Evolutionary conservation across 805 yeast genomes (phyloP), one percentile per base, ranked within the genome.

Genomic region (Teunomyces aglyptinius): DNA sequence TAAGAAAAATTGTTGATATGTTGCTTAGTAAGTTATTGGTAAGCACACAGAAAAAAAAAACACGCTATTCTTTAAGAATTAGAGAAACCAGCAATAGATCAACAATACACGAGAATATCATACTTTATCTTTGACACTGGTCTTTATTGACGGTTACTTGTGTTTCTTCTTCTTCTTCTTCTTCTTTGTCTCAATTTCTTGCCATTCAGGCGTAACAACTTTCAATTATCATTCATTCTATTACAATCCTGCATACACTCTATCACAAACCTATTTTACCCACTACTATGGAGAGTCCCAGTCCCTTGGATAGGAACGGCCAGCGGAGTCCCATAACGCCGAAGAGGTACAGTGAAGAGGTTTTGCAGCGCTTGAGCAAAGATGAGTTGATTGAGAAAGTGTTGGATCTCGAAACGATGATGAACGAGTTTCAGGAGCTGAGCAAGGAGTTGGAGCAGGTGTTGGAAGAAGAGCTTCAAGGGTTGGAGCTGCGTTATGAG

Each of bases 391-490:
- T 59, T n/a, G 55, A 55, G 36, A 59, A 68, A 34, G 60, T 71
- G 34, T 26, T 65, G 5, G 71, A 67, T 40, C 60, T 73, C 13
- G 77, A 73, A 46, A 54, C 49, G 16, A 76, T 70, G 44, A 57
- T 71, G 20, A 47, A 52, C 18, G 78, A 73, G 48, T 74, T 73
- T 49, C 76, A 71, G 48, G 74, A 68, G 33, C 68, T 75, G 3
- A 68, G 74, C 47, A 69, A 63, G 44, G 78, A 73, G 38, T 57
- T 74, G 27, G 79, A 75, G 46, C 71, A 60, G 41, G 76, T 75
- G 0, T 59, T 73, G 35, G 78, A 74, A 48, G 67, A 63, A n/a
- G 78, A 74, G 47, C 59, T 74, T 16, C 63, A 62, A 38, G 63
- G 55, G 7, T 51, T 68, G 15, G 77, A 72, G 44, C 15, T 49